These are phyloP conservation scores for Pichia cactophila DNA, from an alignment of 1,139 yeast genomes.

Conservation along the genomic window DNA sequence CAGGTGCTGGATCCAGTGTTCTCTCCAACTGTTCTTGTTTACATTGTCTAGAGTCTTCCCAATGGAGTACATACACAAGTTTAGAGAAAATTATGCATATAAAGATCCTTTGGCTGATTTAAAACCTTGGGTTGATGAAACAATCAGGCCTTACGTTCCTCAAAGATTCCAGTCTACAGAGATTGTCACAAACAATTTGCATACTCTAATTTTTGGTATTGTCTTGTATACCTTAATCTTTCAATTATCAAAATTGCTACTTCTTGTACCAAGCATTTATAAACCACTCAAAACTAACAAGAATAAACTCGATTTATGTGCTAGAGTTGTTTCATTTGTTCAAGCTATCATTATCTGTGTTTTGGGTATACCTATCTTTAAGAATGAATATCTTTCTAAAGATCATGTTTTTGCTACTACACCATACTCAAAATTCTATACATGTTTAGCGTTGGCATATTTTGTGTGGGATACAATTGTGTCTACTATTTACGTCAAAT, in stretches of 20 bases:
- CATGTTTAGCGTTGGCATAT: conserved; percentile 72
- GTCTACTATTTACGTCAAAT: conserved; percentile 49
- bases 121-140: conserved; percentile 17
- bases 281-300: conserved; percentile 38
- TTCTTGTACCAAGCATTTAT: conserved; percentile 29
- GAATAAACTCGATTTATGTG: conserved; percentile 65
- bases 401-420: conserved; percentile 60
- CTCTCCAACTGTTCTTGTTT: not conserved
- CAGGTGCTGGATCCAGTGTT: not conserved
- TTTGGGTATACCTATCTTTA: conserved; percentile 52
- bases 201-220: conserved; percentile 30
- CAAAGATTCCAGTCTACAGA: conserved; percentile 4
- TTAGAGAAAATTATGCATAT: conserved; percentile 13
- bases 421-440: conserved; percentile 67
- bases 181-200: conserved; percentile 26
- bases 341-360: conserved; percentile 59
- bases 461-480: conserved; percentile 85
- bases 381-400: conserved; percentile 41
- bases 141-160: conserved; percentile 35
- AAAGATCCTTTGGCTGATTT: conserved; percentile 27
- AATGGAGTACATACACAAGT: conserved; percentile 8
- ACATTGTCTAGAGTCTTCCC: not conserved
- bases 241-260: conserved; percentile 36
- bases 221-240: conserved; percentile 35
- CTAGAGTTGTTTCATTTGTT: conserved; percentile 82